Evolutionary conservation across 805 yeast genomes (phyloP).

Genomic region (Saccharomyces eubayanus): DNA sequence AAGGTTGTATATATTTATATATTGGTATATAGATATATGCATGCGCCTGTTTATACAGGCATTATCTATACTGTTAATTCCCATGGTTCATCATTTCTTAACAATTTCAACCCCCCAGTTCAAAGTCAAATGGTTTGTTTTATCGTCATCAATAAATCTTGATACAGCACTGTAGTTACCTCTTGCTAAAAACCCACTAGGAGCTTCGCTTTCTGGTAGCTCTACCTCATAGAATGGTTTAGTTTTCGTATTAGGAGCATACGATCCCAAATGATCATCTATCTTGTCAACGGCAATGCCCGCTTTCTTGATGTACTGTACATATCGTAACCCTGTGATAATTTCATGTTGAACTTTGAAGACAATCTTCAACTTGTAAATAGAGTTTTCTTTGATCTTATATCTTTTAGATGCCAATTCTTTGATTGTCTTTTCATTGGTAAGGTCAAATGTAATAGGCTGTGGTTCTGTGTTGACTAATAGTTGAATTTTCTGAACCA

Average conservation of each 20-base stretch:
- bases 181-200: conserved; percentile 81
- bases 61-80: neutral
- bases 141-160: conserved; percentile 82
- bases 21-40: neutral
- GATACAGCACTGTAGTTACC: conserved; percentile 77
- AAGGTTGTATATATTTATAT: neutral
- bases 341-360: conserved; percentile 86
- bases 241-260: conserved; percentile 77
- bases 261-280: conserved; percentile 85
- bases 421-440: conserved; percentile 50
- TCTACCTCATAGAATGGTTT: conserved; percentile 67
- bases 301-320: conserved; percentile 76
- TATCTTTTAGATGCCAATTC: conserved; percentile 56
- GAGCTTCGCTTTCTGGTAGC: conserved; percentile 73
- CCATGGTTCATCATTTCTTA: conserved; percentile 36
- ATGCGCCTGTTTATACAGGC: neutral
- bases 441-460: conserved; percentile 63
- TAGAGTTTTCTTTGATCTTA: conserved; percentile 68
- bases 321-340: conserved; percentile 80
- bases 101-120: conserved; percentile 84
- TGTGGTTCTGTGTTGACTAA: conserved; percentile 53
- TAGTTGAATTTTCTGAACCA: conserved; percentile 67
- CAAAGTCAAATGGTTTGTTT: conserved; percentile 57
- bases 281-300: conserved; percentile 81
- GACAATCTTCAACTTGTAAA: conserved; percentile 61